Evolutionary conservation across 768 basidiomycete genomes (phyloP).

Genomic region (Punctularia strigosozonata): DNA sequence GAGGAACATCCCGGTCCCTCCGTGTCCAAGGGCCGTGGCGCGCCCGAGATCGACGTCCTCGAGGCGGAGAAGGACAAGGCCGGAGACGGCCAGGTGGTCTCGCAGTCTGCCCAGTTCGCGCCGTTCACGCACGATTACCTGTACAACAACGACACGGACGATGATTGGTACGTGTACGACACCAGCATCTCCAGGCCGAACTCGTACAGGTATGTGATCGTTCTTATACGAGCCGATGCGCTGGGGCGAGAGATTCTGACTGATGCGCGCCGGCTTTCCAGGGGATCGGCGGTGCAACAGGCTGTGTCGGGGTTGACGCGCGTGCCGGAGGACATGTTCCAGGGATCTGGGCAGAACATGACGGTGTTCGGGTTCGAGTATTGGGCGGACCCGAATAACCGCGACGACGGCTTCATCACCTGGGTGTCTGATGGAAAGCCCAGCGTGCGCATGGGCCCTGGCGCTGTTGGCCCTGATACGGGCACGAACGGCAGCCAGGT

Average conservation of each 20-base stretch:
- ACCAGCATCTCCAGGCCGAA: conserved; percentile 21
- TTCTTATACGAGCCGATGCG: background rate
- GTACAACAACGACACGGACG: conserved; percentile 22
- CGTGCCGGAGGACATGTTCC: conserved; percentile 43
- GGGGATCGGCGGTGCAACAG: conserved; percentile 46
- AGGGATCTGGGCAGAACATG: conserved; percentile 41
- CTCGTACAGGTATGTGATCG: conserved; percentile 20
- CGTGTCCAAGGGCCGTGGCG: conserved; percentile 43
- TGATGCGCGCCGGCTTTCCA: conserved; percentile 5
- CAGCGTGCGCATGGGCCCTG: conserved; percentile 39
- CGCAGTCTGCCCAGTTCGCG: conserved; percentile 70
- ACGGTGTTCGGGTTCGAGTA: conserved; percentile 63
- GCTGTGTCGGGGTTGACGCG: conserved; percentile 33
- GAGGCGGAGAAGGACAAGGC: conserved; percentile 62
- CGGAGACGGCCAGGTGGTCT: conserved; percentile 40
- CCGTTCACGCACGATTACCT: conserved; percentile 37
- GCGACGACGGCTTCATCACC: conserved; percentile 50
- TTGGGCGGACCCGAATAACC: conserved; percentile 46
- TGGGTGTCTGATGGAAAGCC: conserved; percentile 58
- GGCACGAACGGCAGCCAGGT: conserved; percentile 33
- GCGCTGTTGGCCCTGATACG: conserved; percentile 38
- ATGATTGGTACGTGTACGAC: conserved; percentile 24
- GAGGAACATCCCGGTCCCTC: conserved; percentile 72
- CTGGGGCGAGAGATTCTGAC: background rate
- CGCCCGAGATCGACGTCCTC: conserved; percentile 77